Conservation (phyloP, 768 basidiomycete species). For the Collybia sordida region DNA sequence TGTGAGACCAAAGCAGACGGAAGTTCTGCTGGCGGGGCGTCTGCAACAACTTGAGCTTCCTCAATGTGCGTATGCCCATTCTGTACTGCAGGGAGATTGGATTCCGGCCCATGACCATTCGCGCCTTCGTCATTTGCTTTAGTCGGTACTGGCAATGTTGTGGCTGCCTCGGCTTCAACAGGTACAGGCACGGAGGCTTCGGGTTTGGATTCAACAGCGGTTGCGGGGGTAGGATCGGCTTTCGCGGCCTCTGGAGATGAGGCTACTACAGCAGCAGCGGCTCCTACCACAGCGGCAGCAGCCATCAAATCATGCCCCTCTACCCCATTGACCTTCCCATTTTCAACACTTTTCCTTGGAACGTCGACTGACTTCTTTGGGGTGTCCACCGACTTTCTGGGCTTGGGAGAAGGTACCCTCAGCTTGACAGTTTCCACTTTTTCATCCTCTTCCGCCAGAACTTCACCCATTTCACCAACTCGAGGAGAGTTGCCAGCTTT, state of each 20-base stretch:
- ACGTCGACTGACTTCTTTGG: conserved; percentile 17
- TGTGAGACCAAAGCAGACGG: too few relatives aligned
- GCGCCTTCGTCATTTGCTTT: too few relatives aligned
- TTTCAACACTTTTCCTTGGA: conserved; percentile 17
- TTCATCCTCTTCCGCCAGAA: conserved; percentile 54
- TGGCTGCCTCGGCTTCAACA: conserved; percentile 4
- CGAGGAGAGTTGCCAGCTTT: conserved; percentile 30
- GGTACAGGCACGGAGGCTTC: not conserved
- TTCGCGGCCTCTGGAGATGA: not conserved
- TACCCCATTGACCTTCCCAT: conserved; percentile 8
- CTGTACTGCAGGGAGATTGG: too few relatives aligned
- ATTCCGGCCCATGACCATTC: too few relatives aligned
- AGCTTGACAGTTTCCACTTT: conserved; percentile 23
- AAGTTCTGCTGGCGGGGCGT: too few relatives aligned
- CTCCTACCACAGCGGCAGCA: conserved; percentile 15
- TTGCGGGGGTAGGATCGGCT: too few relatives aligned
- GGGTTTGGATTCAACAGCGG: not conserved
- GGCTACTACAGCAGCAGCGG: conserved; percentile 14
- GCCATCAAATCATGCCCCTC: conserved; percentile 5
- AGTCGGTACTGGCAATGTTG: not conserved
- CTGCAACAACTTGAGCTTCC: too few relatives aligned
- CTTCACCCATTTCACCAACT: conserved; percentile 73
- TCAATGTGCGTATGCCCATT: too few relatives aligned
- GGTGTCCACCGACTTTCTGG: conserved; percentile 27
- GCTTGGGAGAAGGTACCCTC: conserved; percentile 27